Percentiles rank a stretch among this genome's conserved stretches.
phyloP scores from a whole-genome alignment of 75 land plant genomes.

The Cryptomeria japonica region DNA sequence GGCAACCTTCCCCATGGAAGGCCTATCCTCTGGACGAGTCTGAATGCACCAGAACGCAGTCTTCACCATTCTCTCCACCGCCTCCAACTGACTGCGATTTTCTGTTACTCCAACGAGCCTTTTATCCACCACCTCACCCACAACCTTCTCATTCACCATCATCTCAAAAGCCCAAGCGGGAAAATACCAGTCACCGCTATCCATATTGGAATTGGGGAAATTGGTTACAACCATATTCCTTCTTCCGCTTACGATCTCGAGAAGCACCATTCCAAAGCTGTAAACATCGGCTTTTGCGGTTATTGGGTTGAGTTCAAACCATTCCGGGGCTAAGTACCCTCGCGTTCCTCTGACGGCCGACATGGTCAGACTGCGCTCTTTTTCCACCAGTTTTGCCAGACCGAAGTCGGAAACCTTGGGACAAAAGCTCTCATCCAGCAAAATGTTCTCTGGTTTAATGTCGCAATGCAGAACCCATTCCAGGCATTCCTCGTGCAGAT shows the following conservation, averaged over 20 bases:
- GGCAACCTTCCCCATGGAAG: slow-evolving; percentile 75
- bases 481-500: slow-evolving; percentile 33
- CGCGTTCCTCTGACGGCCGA: slow-evolving; percentile 16
- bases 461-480: slow-evolving; percentile 27
- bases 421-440: slow-evolving; percentile 21
- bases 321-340: slow-evolving; percentile 27
- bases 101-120: slow-evolving; percentile 20
- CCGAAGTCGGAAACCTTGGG: slow-evolving; percentile 36
- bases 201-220: slow-evolving; percentile 2
- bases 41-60: slow-evolving; percentile 85
- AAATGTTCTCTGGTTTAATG: slow-evolving; percentile 29
- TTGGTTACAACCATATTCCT: slow-evolving; percentile 26
- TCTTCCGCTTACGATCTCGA: slow-evolving; percentile 60
- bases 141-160: slow-evolving; percentile 41
- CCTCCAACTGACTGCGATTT: slow-evolving; percentile 16
- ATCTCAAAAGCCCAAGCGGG: slow-evolving; percentile 58
- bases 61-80: slow-evolving; percentile 54
- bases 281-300: slow-evolving; percentile 71
- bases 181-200: slow-evolving; percentile 52
- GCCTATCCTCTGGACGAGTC: slow-evolving; percentile 54
- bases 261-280: slow-evolving; percentile 77
- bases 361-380: slow-evolving; percentile 12
- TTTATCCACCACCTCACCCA: slow-evolving; percentile 51
- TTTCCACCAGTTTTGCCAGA: slow-evolving; percentile 20
- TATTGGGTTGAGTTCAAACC: background rate